Evolutionary conservation across 2,329 filamentous ascomycete genomes (phyloP), one percentile per base, ranked within the genome.

Genomic region (Penicillium corylophilum): DNA sequence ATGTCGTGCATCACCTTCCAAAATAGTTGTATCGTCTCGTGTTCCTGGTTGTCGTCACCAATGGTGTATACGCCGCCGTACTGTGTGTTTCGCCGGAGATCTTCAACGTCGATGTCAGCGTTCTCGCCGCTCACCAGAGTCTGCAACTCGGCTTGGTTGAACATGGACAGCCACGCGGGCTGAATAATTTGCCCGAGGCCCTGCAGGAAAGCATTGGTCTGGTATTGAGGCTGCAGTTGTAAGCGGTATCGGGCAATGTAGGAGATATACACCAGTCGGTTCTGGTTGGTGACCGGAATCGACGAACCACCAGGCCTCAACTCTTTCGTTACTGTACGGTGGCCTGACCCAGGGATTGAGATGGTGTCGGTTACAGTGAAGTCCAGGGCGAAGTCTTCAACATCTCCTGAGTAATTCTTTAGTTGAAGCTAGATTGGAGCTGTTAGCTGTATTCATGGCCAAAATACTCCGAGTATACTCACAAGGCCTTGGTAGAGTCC

Each of bases 151-250:
- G 84, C 84, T 70, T 96, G 93, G 71, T 99, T 99, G 78, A 99
- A 99, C 94, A 99, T 97, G 64, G 88, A 91, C 4, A 99, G 81
- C 94, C 94, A 99, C 3, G 84, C 84, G 0, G 93, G 92, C 52
- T 92, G 87, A 59, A 99, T 94, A 66, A 99, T 95, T 58, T 86
- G 81, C 20, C 88, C 85, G 1, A 99, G 83, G 0, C 94, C 94
- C 50, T 85, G 85, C 7, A 99, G 81, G 70, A 99, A 99, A 1
- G 91, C 90, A 20, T 85, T 81, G 0, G 92, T 96, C 66, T 96
- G 91, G n/a, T 79, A 75, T 44, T 82, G 82, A 1, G 90, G 89
- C 66, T 97, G 94, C 1, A 82, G 79, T 49, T 91, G 85, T 0
- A 99, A 83, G 10, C 92, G 87, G 69, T 97, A 92, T 10, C 89